Evolutionary conservation across 768 basidiomycete genomes (phyloP).

Genomic region (Agrocybe pediades): DNA sequence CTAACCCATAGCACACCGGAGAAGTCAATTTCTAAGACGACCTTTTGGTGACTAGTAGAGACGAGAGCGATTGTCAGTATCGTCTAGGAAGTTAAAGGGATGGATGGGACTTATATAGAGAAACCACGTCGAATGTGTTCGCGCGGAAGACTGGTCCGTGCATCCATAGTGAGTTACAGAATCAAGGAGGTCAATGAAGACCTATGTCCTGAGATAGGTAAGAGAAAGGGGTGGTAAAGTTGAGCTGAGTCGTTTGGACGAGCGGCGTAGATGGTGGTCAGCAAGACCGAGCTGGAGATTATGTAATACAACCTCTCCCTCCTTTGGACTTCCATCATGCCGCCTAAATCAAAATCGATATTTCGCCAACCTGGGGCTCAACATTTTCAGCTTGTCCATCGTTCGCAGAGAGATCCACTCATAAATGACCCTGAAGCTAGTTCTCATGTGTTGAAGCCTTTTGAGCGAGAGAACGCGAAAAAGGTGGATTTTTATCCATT

Average conservation of each 20-base stretch:
- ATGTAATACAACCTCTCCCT: slow-evolving; percentile 32
- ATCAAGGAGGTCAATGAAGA: slow-evolving; percentile 28
- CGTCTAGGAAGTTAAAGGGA: slow-evolving; percentile 15
- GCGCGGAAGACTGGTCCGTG: slow-evolving; percentile 64
- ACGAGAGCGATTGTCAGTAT: slow-evolving; percentile 45
- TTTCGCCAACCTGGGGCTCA: slow-evolving; percentile 88
- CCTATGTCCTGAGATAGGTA: slow-evolving; percentile 19
- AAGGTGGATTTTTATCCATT: slow-evolving; percentile 44
- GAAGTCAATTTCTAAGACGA: slow-evolving; percentile 92
- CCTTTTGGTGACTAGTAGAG: slow-evolving; percentile 94
- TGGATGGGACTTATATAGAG: slow-evolving; percentile 80
- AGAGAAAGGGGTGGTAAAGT: slow-evolving; percentile 16
- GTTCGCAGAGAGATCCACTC: slow-evolving; percentile 93
- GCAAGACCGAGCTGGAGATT: slow-evolving; percentile 32
- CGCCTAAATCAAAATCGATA: slow-evolving; percentile 67
- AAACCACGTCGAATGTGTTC: slow-evolving; percentile 84
- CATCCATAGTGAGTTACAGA: slow-evolving; percentile 40
- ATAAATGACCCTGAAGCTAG: slow-evolving; percentile 92
- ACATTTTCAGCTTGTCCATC: slow-evolving; percentile 96
- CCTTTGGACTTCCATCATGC: slow-evolving; percentile 48
- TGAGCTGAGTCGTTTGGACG: slow-evolving; percentile 22
- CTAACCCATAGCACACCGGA: slow-evolving; percentile 83
- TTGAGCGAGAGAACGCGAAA: slow-evolving; percentile 71
- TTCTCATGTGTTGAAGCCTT: slow-evolving; percentile 84
- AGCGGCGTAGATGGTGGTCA: slow-evolving; percentile 31